Conservation (phyloP, 805 yeast genomes). For the Saccharomycopsis fodiens region DNA sequence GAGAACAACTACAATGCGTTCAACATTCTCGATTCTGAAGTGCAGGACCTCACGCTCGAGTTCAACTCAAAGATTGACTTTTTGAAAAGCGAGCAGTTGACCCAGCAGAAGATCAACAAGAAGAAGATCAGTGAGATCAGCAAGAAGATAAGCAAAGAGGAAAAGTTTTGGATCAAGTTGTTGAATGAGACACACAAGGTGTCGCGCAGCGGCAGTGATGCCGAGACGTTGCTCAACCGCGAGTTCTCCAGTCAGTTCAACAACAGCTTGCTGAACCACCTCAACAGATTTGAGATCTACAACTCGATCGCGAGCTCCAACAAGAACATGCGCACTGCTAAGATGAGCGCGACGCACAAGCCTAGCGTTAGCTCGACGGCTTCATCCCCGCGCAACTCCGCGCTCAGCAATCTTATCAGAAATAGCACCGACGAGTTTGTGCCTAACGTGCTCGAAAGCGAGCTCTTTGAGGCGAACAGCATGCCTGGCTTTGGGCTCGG, state of each 20-base stretch:
- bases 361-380: background rate
- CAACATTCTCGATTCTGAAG: conserved; percentile 18
- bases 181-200: conserved; percentile 17
- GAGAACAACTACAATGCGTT: conserved; percentile 17
- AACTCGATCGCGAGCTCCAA: conserved; percentile 4
- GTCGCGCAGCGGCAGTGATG: background rate
- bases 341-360: background rate
- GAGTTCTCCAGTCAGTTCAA: conserved; percentile 18
- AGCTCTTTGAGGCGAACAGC: conserved; percentile 9
- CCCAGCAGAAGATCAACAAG: conserved; percentile 18
- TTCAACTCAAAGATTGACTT: conserved; percentile 17
- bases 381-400: background rate
- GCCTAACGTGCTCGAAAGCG: conserved; percentile 13
- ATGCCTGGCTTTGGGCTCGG: conserved; percentile 10
- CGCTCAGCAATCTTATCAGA: conserved; percentile 3
- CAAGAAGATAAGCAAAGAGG: conserved; percentile 17
- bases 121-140: conserved; percentile 16
- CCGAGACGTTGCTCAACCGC: conserved; percentile 1
- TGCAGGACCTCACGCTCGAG: conserved; percentile 18
- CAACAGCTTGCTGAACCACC: conserved; percentile 7
- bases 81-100: conserved; percentile 13
- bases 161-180: conserved; percentile 19
- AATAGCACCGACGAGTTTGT: conserved; percentile 10
- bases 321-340: conserved; percentile 4
- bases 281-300: conserved; percentile 15